Conservation (phyloP, 495 filamentous ascomycete genomes). For the Clavariopsis aquatica region DNA sequence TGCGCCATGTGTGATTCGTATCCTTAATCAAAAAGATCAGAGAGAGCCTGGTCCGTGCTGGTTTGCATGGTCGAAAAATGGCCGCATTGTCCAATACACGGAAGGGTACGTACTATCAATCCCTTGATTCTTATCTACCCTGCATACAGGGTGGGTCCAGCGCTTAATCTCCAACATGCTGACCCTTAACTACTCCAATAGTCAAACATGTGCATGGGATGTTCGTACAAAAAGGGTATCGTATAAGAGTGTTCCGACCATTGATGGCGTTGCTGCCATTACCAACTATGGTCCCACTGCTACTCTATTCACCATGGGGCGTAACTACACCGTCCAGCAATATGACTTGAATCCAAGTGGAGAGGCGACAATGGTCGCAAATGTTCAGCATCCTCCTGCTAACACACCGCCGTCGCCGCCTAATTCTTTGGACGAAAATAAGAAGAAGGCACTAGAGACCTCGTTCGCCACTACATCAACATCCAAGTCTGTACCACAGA, state of each 20-base stretch:
- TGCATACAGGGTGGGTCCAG: conserved; percentile 29
- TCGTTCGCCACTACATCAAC: conserved; percentile 30
- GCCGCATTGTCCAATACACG: conserved; percentile 87
- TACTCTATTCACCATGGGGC: conserved; percentile 87
- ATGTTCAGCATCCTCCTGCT: conserved; percentile 78
- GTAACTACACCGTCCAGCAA: conserved; percentile 87
- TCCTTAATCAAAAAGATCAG: conserved; percentile 77
- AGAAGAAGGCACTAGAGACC: conserved; percentile 44
- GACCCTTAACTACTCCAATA: conserved; percentile 47
- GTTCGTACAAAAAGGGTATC: conserved; percentile 94
- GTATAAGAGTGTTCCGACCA: conserved; percentile 81
- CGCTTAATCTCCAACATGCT: conserved; percentile 32
- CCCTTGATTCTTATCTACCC: conserved; percentile 18
- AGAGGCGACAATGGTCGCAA: conserved; percentile 69
- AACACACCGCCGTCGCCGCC: conserved; percentile 76
- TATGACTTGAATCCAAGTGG: conserved; percentile 76
- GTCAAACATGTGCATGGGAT: conserved; percentile 93
- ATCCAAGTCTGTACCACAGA: conserved; percentile 23
- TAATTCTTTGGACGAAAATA: conserved; percentile 66
- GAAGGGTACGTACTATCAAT: conserved; percentile 68
- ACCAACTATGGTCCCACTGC: conserved; percentile 87
- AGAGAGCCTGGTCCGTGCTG: conserved; percentile 80
- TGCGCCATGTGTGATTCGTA: conserved; percentile 79
- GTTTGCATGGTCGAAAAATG: conserved; percentile 98
- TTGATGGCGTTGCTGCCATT: conserved; percentile 76